Evolutionary conservation across 1,284 basidiomycete genomes (phyloP).

Genomic region (Apiotrichum mycotoxinovorans): DNA sequence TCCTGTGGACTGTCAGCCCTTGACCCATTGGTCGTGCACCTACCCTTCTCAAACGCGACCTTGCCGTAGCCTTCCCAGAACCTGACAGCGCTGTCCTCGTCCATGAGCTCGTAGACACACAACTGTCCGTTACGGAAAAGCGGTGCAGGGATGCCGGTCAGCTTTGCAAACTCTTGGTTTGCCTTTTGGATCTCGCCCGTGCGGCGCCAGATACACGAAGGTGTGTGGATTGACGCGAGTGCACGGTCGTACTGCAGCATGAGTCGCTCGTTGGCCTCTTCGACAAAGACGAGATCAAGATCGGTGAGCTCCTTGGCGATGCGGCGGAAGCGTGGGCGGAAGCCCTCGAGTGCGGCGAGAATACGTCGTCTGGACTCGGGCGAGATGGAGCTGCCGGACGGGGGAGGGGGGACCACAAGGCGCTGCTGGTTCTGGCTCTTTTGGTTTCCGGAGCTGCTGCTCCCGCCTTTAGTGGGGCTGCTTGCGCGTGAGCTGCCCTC

Average conservation of each 20-base stretch:
- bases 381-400: constrained; percentile 55
- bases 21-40: constrained; percentile 19
- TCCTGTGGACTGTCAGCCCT: constrained; percentile 19
- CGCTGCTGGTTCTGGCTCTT: background rate
- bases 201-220: constrained; percentile 91
- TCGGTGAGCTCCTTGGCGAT: constrained; percentile 86
- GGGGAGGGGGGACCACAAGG: constrained; percentile 11
- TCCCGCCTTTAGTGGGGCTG: constrained; percentile 12
- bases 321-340: constrained; percentile 88
- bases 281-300: constrained; percentile 95
- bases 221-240: constrained; percentile 92
- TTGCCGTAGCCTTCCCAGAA: constrained; percentile 90
- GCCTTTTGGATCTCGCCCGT: constrained; percentile 99
- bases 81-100: constrained; percentile 91
- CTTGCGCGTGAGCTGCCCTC: constrained; percentile 8
- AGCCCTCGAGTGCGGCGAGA: constrained; percentile 63
- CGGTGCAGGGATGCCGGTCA: constrained; percentile 39
- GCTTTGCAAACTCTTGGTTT: constrained; percentile 67
- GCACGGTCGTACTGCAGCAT: constrained; percentile 94
- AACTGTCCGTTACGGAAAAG: constrained; percentile 62
- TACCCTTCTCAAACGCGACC: constrained; percentile 76
- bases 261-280: constrained; percentile 93
- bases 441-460: background rate
- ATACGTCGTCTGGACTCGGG: constrained; percentile 86
- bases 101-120: constrained; percentile 97